phyloP scores from a whole-genome alignment of 2,329 filamentous ascomycete genomes.

The Pseudogymnoascus sp. region DNA sequence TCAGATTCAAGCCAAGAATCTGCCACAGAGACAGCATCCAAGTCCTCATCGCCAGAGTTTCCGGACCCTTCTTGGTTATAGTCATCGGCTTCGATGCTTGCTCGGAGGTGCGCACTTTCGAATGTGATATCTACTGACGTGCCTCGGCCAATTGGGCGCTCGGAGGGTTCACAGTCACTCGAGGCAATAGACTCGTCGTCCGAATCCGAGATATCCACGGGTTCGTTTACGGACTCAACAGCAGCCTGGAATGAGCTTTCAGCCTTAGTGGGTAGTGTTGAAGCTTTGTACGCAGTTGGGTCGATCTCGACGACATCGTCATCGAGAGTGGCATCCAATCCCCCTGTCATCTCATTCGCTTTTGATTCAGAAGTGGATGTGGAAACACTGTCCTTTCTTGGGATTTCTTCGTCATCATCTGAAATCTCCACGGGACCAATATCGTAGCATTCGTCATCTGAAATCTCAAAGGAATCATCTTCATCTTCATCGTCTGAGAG shows the following conservation, averaged over 20 bases:
- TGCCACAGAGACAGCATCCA: not conserved
- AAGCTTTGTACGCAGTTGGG: not conserved
- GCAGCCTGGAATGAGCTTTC: not conserved
- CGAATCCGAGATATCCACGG: not conserved
- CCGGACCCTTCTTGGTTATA: not conserved
- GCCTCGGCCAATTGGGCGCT: not conserved
- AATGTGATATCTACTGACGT: not conserved
- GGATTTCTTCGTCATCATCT: not conserved
- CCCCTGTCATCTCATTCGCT: no score
- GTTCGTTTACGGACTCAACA: not conserved
- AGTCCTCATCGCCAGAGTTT: not conserved
- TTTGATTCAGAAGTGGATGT: not conserved
- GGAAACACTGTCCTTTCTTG: not conserved
- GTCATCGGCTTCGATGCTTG: not conserved
- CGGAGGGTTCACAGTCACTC: not conserved
- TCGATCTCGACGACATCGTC: constrained; percentile 1
- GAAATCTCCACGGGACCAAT: not conserved
- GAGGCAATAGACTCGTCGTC: not conserved
- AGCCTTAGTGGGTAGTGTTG: not conserved
- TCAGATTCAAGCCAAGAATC: not conserved
- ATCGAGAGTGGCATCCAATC: not conserved
- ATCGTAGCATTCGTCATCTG: not conserved
- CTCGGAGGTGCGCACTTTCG: not conserved
- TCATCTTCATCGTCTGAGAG: not conserved
- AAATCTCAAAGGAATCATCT: not conserved